A percentile compares a stretch with the other conserved stretches of the same genome.
These are phyloP conservation scores for Cyclotella baltica DNA, from an alignment of 108 stramenopile species.

Conservation along the genomic window DNA sequence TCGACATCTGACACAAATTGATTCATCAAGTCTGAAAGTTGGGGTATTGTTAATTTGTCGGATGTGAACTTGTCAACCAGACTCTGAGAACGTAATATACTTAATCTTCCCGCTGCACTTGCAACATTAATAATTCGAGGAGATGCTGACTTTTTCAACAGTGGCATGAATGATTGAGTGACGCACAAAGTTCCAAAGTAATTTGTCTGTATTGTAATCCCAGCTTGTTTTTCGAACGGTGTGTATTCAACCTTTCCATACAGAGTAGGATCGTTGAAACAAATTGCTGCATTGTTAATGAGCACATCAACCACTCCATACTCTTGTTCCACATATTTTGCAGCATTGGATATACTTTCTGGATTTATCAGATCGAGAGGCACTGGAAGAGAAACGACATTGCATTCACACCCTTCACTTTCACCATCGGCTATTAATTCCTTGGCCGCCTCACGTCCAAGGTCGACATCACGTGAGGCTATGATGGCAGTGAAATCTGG, in stretches of 20 bases:
- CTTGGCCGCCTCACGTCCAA: constrained; percentile 49
- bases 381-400: constrained; percentile 36
- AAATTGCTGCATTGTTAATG: constrained; percentile 70
- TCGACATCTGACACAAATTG: constrained; percentile 68
- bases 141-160: constrained; percentile 53
- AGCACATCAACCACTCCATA: constrained; percentile 63
- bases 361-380: constrained; percentile 52
- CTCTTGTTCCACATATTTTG: constrained; percentile 32
- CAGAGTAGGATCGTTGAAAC: constrained; percentile 72
- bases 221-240: constrained; percentile 63
- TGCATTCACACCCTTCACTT: constrained; percentile 25
- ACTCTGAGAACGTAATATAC: constrained; percentile 55
- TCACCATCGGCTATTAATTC: constrained; percentile 34
- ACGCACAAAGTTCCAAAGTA: constrained; percentile 63
- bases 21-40: constrained; percentile 55
- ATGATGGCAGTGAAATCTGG: constrained; percentile 53
- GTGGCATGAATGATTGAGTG: constrained; percentile 48
- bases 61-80: constrained; percentile 58
- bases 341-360: constrained; percentile 33
- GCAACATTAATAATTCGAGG: constrained; percentile 69
- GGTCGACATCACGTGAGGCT: constrained; percentile 50
- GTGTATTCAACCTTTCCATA: constrained; percentile 64
- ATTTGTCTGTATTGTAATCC: constrained; percentile 63
- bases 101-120: constrained; percentile 65
- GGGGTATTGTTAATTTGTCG: constrained; percentile 32